Base-by-base conservation (phyloP, 2,329 filamentous ascomycete species). In the Talaromyces sp. region DNA sequence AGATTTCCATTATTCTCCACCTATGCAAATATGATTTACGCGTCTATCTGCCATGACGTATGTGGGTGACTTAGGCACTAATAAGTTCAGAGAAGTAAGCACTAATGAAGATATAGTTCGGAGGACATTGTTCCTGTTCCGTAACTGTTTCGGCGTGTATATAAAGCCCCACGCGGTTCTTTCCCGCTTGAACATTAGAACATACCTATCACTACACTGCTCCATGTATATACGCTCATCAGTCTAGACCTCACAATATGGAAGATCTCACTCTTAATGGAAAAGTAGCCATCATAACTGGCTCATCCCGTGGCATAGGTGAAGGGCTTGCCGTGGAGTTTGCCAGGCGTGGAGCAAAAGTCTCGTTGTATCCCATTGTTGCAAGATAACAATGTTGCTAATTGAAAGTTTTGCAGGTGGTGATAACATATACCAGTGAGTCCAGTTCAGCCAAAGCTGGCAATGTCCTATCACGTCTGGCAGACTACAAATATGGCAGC, bases 301-400 rank as follows among this genome's bases (percentile, higher is more conserved):
- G 83, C 9, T 79, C 78, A n/a, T 81, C 80, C n/a, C 74, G 82
- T 66, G 82, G 82, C 6, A 82, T 85, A 10, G 83, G 83, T 27
- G 77, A 76, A 39, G 78, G 76, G 56, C 77, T 85, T 54, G 82
- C 81, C 27, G 72, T 81, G 48, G 81, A 83, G 60, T 71, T 85
- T 14, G 83, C 82, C 11, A 73, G 73, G n/a, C 76, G 78, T 56
- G 82, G 81, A 41, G 81, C 82, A 57, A 82, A 60, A 31, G 60
- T 54, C 33, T 48, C 72, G 19, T 14, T 39, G 52, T 19, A 56
- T 9, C 24, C 52, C 52, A 13, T 35, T 37, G 52, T 56, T 56
- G 64, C 6, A 54, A 68, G n/a, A 69, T 74, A 52, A 69, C 74
- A 48, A 72, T 76, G 16, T 31, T 48, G 11, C 33, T 48, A 24